A percentile compares a stretch with the other conserved stretches of the same genome.
Conservation (phyloP, 176 grass and related monocot genomes). For the Zizania latifolia region DNA sequence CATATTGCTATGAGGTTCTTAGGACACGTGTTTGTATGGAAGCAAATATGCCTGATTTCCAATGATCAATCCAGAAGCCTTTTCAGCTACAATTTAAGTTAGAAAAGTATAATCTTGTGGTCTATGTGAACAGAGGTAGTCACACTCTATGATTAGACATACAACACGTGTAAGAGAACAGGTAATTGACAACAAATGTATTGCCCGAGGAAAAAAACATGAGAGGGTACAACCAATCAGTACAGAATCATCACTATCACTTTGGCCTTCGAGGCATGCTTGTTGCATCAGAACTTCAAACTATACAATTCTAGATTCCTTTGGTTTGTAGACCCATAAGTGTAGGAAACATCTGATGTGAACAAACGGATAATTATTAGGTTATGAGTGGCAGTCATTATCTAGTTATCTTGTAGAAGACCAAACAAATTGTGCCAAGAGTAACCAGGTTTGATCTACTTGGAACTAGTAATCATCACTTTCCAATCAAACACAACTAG, state of each 20-base stretch:
- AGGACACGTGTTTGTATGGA: neutral
- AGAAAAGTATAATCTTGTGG: neutral
- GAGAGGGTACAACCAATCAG: neutral
- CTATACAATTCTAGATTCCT: neutral
- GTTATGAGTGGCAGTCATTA: slow-evolving; percentile 17
- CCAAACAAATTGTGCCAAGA: slow-evolving; percentile 9
- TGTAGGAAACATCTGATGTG: slow-evolving; percentile 26
- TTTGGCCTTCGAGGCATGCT: neutral
- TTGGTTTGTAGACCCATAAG: neutral
- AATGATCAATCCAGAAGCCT: neutral
- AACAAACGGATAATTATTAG: slow-evolving; percentile 18
- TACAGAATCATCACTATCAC: neutral
- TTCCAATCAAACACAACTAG: slow-evolving; percentile 11
- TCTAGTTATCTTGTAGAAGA: neutral
- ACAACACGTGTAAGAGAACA: neutral
- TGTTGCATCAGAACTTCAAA: slow-evolving; percentile 9
- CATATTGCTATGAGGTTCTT: neutral
- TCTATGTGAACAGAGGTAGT: neutral
- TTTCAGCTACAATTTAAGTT: neutral
- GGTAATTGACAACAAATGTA: neutral
- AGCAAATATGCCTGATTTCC: neutral
- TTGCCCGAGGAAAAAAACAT: neutral
- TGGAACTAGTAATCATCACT: neutral
- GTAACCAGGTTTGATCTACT: slow-evolving; percentile 5
- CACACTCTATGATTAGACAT: neutral